Percentiles rank a stretch among this genome's conserved stretches.
Evolutionary conservation across 2,329 filamentous ascomycete genomes (phyloP).

Genomic region (Diaporthe citriasiana): DNA sequence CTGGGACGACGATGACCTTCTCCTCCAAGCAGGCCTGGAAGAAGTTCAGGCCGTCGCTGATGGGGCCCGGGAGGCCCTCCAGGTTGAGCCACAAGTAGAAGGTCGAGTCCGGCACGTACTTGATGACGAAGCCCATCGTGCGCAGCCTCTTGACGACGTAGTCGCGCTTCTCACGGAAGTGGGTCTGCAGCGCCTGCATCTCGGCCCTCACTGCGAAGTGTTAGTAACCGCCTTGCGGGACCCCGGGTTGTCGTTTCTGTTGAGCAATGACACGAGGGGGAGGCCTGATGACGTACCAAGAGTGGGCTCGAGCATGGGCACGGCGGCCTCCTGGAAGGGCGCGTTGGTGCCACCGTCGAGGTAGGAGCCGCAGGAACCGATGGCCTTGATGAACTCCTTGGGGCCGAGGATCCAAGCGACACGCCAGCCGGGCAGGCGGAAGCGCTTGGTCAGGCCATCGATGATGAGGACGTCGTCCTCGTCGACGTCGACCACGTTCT

Average conservation of each 20-base stretch:
- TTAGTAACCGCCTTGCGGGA: neutral
- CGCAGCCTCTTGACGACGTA: conserved; percentile 85
- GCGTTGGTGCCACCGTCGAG: conserved; percentile 93
- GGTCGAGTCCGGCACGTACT: conserved; percentile 88
- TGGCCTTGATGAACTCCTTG: conserved; percentile 95
- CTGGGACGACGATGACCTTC: conserved; percentile 96
- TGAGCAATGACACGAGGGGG: neutral
- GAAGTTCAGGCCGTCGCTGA: conserved; percentile 95
- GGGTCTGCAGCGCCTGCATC: conserved; percentile 89
- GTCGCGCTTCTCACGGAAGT: conserved; percentile 94
- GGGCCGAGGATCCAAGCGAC: conserved; percentile 97
- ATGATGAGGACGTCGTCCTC: conserved; percentile 94
- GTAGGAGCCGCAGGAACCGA: conserved; percentile 93
- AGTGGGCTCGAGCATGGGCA: conserved; percentile 90
- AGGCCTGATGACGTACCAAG: conserved; percentile 53
- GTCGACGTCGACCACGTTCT: conserved; percentile 91
- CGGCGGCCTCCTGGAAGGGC: conserved; percentile 93
- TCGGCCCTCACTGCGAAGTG: conserved; percentile 75
- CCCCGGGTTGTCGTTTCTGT: too few relatives aligned
- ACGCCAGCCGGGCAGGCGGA: conserved; percentile 95
- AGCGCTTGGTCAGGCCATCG: conserved; percentile 95
- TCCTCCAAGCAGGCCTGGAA: conserved; percentile 94
- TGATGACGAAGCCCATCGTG: conserved; percentile 89
- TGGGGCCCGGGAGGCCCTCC: conserved; percentile 79
- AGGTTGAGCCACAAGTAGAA: conserved; percentile 89